Percentiles rank a stretch among this genome's conserved stretches.
These are phyloP conservation scores for Macroventuria anomochaeta DNA, from an alignment of 2,329 filamentous ascomycete genomes.

Conservation along the genomic window DNA sequence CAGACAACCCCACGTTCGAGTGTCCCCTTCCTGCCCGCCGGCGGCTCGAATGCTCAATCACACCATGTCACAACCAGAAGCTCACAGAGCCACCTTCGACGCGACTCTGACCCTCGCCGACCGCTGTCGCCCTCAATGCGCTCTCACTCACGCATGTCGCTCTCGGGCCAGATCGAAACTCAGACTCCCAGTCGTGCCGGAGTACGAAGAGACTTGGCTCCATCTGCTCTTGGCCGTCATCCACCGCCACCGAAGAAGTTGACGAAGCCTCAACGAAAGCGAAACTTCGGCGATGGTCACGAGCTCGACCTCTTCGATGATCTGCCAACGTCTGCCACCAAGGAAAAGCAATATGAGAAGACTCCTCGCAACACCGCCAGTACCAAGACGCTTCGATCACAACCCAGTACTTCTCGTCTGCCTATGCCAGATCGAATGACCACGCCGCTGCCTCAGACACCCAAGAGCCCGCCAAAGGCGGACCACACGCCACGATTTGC, in stretches of 20 bases:
- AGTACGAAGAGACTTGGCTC: slow-evolving; percentile 54
- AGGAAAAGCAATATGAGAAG: slow-evolving; percentile 83
- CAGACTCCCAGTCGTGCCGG: slow-evolving; percentile 57
- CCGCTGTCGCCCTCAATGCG: slow-evolving; percentile 55
- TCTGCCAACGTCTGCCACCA: slow-evolving; percentile 81
- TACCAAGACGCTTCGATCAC: slow-evolving; percentile 66
- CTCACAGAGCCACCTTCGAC: slow-evolving; percentile 74
- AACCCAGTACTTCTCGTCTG: slow-evolving; percentile 55
- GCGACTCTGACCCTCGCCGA: slow-evolving; percentile 75
- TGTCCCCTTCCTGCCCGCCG: slow-evolving; percentile 80
- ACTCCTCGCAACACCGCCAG: slow-evolving; percentile 73
- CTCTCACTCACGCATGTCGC: slow-evolving; percentile 57
- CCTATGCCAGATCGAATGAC: slow-evolving; percentile 54
- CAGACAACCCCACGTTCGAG: slow-evolving; percentile 68
- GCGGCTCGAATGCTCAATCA: slow-evolving; percentile 73
- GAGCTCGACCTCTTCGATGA: slow-evolving; percentile 96
- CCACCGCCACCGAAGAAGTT: slow-evolving; percentile 62
- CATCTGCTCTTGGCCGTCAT: slow-evolving; percentile 58
- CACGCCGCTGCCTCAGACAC: slow-evolving; percentile 58
- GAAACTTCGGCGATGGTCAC: slow-evolving; percentile 81
- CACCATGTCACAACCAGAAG: slow-evolving; percentile 78
- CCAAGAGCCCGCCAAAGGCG: slow-evolving; percentile 61
- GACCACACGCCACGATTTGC: slow-evolving; percentile 68
- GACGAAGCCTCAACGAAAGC: slow-evolving; percentile 39
- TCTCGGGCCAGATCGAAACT: slow-evolving; percentile 56